phyloP scores from a whole-genome alignment of 1,284 basidiomycete species.

The Gomphus bonarii region DNA sequence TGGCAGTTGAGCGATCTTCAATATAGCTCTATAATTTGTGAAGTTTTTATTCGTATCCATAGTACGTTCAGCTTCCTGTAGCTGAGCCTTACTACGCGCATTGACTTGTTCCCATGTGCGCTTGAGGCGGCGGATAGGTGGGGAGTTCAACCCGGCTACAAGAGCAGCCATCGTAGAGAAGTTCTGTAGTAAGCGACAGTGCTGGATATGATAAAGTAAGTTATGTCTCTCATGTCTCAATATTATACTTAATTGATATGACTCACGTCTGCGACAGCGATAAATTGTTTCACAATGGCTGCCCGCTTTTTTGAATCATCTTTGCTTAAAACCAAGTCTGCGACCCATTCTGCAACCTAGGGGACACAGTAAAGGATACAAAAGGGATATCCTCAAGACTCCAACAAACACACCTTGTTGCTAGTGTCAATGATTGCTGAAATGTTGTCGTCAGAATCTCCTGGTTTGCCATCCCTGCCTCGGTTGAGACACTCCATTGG shows the following conservation, averaged over 20 bases:
- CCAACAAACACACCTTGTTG: slow-evolving; percentile 66
- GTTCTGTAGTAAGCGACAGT: slow-evolving; percentile 85
- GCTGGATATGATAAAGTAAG: slow-evolving; percentile 36
- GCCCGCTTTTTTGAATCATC: slow-evolving; percentile 84
- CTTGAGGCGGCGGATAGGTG: slow-evolving; percentile 86
- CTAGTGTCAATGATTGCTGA: slow-evolving; percentile 86
- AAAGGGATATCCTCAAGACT: neutral
- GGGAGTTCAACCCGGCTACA: slow-evolving; percentile 89
- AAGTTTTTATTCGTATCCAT: slow-evolving; percentile 92
- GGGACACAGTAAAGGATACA: slow-evolving; percentile 1
- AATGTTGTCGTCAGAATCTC: slow-evolving; percentile 64
- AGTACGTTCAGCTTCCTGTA: slow-evolving; percentile 67
- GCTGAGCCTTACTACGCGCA: slow-evolving; percentile 57
- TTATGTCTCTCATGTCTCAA: neutral
- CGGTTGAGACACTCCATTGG: slow-evolving; percentile 74
- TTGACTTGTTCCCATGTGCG: slow-evolving; percentile 92
- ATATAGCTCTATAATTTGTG: slow-evolving; percentile 78
- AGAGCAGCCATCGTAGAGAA: slow-evolving; percentile 96
- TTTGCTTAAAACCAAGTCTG: slow-evolving; percentile 77
- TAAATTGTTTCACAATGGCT: slow-evolving; percentile 79
- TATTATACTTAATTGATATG: neutral
- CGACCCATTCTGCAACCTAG: slow-evolving; percentile 90
- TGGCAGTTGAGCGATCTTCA: slow-evolving; percentile 83
- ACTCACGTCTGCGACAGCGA: slow-evolving; percentile 86
- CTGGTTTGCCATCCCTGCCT: slow-evolving; percentile 62